These are phyloP conservation scores for Globisporangium paroecandrum DNA, from an alignment of 352 stramenopile genomes.

Conservation along the genomic window DNA sequence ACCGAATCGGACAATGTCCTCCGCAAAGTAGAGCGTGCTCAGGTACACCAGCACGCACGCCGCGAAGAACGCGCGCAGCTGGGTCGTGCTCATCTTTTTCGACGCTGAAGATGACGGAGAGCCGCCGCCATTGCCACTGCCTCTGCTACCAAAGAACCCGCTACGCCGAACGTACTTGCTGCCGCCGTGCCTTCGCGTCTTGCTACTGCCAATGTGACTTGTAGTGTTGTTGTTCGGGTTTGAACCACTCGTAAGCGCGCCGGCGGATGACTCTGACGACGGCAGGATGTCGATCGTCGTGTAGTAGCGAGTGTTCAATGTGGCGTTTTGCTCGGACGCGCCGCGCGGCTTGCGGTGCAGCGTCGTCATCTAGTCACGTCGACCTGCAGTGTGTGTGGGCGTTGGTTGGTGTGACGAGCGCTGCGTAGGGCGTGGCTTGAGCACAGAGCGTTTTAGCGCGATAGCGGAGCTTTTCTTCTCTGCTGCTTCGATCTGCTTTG, in stretches of 20 bases:
- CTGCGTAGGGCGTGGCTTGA: neutral
- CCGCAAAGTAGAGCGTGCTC: conserved; percentile 15
- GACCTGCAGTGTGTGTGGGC: neutral
- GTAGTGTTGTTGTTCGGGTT: neutral
- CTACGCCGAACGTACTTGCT: conserved; percentile 12
- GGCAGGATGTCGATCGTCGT: conserved; percentile 16
- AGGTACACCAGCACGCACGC: conserved; percentile 22
- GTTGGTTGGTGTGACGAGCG: neutral
- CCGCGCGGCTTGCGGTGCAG: conserved; percentile 15
- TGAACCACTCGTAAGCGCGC: neutral
- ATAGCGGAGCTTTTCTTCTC: neutral
- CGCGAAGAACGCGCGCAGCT: conserved; percentile 19
- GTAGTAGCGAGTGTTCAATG: conserved; percentile 1
- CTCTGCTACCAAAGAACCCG: neutral
- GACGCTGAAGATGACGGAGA: neutral
- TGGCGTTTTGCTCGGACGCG: neutral
- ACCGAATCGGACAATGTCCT: conserved; percentile 18
- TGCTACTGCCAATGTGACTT: conserved; percentile 5
- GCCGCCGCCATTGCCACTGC: neutral
- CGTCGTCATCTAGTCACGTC: conserved; percentile 1
- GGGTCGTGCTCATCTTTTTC: conserved; percentile 19
- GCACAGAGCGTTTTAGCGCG: neutral
- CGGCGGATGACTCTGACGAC: neutral
- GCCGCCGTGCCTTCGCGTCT: conserved; percentile 5
- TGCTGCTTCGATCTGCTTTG: neutral